These are phyloP conservation scores for sorghum (Sorghum bicolor) DNA, from an alignment of 176 grass and related monocot species.

Conservation along the genomic window DNA sequence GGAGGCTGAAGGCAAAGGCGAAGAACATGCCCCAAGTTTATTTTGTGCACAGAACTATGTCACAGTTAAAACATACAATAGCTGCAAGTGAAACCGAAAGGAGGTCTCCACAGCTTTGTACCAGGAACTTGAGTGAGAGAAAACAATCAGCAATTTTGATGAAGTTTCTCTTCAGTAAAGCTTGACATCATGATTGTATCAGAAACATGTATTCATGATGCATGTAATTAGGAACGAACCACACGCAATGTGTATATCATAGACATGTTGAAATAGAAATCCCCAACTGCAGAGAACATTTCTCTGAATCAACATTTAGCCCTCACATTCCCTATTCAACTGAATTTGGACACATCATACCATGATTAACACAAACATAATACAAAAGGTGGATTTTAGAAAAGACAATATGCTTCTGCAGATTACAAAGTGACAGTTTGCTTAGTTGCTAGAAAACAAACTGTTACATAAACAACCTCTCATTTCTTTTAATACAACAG, in stretches of 20 bases:
- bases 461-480: slow-evolving; percentile 24
- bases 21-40: slow-evolving; percentile 17
- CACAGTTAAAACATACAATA: slow-evolving; percentile 14
- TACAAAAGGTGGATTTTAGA: background rate
- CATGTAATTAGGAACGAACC: slow-evolving; percentile 29
- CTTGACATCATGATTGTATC: slow-evolving; percentile 2
- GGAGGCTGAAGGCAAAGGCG: slow-evolving; percentile 3
- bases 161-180: slow-evolving; percentile 19
- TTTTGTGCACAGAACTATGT: slow-evolving; percentile 33
- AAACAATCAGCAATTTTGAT: slow-evolving; percentile 10
- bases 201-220: slow-evolving; percentile 12
- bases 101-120: slow-evolving; percentile 19
- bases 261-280: slow-evolving; percentile 15
- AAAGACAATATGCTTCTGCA: background rate
- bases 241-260: background rate
- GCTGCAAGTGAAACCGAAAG: slow-evolving; percentile 23
- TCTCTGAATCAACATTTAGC: background rate
- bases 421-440: slow-evolving; percentile 4
- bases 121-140: slow-evolving; percentile 13
- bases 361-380: background rate
- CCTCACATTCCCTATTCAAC: background rate
- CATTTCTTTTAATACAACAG: slow-evolving; percentile 7
- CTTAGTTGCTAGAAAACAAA: slow-evolving; percentile 23
- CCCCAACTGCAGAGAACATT: background rate
- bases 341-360: background rate